Base-by-base conservation (phyloP, 1,284 basidiomycete species). In the Albatrellus sp. region DNA sequence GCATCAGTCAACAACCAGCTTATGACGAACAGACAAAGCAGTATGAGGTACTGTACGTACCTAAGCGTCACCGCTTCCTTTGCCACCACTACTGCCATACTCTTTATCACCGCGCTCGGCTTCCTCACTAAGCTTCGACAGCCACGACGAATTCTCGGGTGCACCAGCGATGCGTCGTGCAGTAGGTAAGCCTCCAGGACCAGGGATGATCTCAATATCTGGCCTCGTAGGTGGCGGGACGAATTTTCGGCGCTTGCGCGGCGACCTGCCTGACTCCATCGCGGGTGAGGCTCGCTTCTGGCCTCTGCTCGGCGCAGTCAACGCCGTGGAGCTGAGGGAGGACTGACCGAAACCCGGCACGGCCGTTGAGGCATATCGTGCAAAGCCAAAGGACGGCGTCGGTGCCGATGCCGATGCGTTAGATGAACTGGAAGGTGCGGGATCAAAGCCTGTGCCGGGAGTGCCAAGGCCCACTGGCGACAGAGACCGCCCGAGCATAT, bases 171-270 rank as follows among this genome's bases (percentile, higher is more conserved):
- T 29, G 31, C 43, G 30, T 42, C 7, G 24, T 47, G 20, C 40
- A 20, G 29, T 29, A 31, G 40, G 12, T 45, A 43, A 13, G 45
- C 49, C 9, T 29, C 45, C 7, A 11, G 14, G 17, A 30, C 38
- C 17, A 16, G 33, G 42, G 30, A 47, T 46, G 30, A 48, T 33
- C 40, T 48, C 44, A 28, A 49, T 35, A 2, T 49, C 52, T 1
- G 45, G 17, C 12, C 49, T 47, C n/a, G 50, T 44, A 4, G 42
- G 34, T 2, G 49, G 52, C 29, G 32, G 44, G 11, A 44, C 43
- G 39, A 54, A 51, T 29, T 30, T 3, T 24, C 10, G 7, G 14
- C 30, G 14, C 17, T 14, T 10, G 28, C 17, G 24, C 42, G 14
- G 34, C 49, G 24, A 31, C 46, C 44, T 33, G 29, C 19, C 32